A percentile compares a stretch with the other conserved stretches of the same genome.
Conservation (phyloP, 306 rosid species). For the Lotus japonicus region DNA sequence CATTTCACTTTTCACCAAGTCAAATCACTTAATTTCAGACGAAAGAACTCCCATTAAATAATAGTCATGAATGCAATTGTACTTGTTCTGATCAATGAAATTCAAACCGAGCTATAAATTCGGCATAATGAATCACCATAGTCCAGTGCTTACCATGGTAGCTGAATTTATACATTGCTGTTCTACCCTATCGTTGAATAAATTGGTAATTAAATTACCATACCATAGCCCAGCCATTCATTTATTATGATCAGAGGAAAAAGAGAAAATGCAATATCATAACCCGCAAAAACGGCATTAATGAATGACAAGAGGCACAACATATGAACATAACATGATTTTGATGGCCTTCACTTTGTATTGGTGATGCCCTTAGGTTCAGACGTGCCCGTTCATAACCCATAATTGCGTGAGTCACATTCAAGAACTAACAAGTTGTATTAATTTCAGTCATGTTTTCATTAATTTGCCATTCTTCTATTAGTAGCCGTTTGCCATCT, state of each 20-base stretch:
- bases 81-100: not conserved
- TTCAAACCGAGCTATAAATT: not conserved
- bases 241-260: not conserved
- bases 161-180: not conserved
- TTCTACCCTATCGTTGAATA: not conserved
- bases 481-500: not conserved
- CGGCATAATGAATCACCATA: not conserved
- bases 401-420: constrained; percentile 20
- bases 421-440: constrained; percentile 28
- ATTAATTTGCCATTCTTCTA: constrained; percentile 14
- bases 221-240: not conserved
- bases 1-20: too few species aligned
- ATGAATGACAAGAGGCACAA: constrained; percentile 16
- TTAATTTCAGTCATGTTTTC: constrained; percentile 23
- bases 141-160: not conserved
- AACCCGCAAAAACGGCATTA: constrained; percentile 35
- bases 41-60: too few species aligned
- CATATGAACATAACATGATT: not conserved
- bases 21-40: too few species aligned
- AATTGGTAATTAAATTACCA: not conserved
- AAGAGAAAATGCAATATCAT: not conserved
- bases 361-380: not conserved
- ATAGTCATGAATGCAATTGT: too few species aligned
- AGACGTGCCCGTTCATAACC: constrained; percentile 29
- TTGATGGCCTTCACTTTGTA: not conserved